Evolutionary conservation across 768 basidiomycete genomes (phyloP).

Genomic region (Boletus rubropictus): DNA sequence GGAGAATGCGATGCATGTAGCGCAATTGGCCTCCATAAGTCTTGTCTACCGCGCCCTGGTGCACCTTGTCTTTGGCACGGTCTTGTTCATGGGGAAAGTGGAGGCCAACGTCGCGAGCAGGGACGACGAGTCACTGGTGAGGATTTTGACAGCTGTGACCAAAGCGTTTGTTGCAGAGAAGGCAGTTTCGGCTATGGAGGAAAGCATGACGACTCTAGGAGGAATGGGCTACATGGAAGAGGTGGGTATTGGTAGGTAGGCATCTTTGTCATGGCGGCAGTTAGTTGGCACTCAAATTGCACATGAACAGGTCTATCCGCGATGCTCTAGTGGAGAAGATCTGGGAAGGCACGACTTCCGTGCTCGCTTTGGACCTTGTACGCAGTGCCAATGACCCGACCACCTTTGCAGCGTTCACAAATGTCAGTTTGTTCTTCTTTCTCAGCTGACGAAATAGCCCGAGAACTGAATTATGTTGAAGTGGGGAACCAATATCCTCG

Average conservation of each 20-base stretch:
- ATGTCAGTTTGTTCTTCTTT: slow-evolving; percentile 34
- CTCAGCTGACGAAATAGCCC: not conserved
- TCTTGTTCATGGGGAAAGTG: slow-evolving; percentile 52
- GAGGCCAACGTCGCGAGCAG: slow-evolving; percentile 49
- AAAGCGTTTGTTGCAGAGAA: slow-evolving; percentile 70
- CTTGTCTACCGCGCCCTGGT: slow-evolving; percentile 60
- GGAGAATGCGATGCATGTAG: slow-evolving; percentile 58
- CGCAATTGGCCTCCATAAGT: slow-evolving; percentile 54
- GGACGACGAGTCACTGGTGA: slow-evolving; percentile 48
- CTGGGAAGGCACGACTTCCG: slow-evolving; percentile 73
- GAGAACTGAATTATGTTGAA: slow-evolving; percentile 19
- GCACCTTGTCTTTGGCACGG: slow-evolving; percentile 57
- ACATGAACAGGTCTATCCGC: slow-evolving; percentile 42
- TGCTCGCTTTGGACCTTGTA: slow-evolving; percentile 62
- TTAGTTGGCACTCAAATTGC: not conserved
- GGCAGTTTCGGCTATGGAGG: slow-evolving; percentile 58
- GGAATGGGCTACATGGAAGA: slow-evolving; percentile 85
- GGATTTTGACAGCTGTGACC: slow-evolving; percentile 61
- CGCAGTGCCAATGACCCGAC: slow-evolving; percentile 45
- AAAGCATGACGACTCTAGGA: slow-evolving; percentile 68
- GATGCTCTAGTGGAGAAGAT: slow-evolving; percentile 75
- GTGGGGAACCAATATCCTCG: slow-evolving; percentile 48
- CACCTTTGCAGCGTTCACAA: slow-evolving; percentile 42
- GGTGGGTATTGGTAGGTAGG: slow-evolving; percentile 57
- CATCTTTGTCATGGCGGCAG: not conserved